Conservation (phyloP, 495 filamentous ascomycete species). For the Evansstolkia leycettana region DNA sequence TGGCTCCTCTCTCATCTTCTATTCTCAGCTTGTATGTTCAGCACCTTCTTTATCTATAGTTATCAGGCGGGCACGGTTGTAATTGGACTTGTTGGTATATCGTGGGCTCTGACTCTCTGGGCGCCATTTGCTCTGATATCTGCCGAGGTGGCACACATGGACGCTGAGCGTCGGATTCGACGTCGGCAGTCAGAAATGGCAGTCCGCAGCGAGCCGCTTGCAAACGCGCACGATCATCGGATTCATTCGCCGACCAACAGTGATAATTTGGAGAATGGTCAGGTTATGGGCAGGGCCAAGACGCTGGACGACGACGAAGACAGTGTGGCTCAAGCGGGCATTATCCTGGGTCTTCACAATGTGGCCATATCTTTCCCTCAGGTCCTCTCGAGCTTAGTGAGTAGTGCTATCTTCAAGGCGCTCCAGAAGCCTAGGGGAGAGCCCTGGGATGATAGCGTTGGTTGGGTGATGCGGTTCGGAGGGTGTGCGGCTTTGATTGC, state of each 20-base stretch:
- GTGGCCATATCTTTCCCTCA: conserved; percentile 82
- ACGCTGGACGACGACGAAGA: conserved; percentile 10
- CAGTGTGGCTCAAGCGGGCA: conserved; percentile 56
- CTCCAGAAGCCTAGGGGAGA: conserved; percentile 74
- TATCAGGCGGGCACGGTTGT: conserved; percentile 56
- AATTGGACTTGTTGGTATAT: conserved; percentile 68
- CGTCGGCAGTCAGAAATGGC: conserved; percentile 19
- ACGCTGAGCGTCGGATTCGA: conserved; percentile 50
- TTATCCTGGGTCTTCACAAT: conserved; percentile 85
- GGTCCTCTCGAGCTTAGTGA: conserved; percentile 72
- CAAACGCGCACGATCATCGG: not conserved
- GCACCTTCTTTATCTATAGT: conserved; percentile 62
- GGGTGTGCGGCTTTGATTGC: conserved; percentile 67
- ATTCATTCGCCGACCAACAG: conserved; percentile 3
- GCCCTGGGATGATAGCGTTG: conserved; percentile 75
- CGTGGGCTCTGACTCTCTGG: conserved; percentile 84
- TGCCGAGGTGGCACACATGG: conserved; percentile 69
- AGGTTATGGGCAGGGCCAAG: conserved; percentile 1
- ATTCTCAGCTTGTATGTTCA: conserved; percentile 66
- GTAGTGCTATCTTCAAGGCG: conserved; percentile 65
- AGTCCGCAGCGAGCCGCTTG: conserved; percentile 1
- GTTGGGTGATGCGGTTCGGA: conserved; percentile 71
- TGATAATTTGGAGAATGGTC: conserved; percentile 19
- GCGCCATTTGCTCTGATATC: conserved; percentile 87
- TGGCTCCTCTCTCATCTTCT: conserved; percentile 75